Percentiles rank a stretch among this genome's conserved stretches.
These are phyloP conservation scores for Sisymbrium altissimum DNA, from an alignment of 345 rosid genomes.

Conservation along the genomic window DNA sequence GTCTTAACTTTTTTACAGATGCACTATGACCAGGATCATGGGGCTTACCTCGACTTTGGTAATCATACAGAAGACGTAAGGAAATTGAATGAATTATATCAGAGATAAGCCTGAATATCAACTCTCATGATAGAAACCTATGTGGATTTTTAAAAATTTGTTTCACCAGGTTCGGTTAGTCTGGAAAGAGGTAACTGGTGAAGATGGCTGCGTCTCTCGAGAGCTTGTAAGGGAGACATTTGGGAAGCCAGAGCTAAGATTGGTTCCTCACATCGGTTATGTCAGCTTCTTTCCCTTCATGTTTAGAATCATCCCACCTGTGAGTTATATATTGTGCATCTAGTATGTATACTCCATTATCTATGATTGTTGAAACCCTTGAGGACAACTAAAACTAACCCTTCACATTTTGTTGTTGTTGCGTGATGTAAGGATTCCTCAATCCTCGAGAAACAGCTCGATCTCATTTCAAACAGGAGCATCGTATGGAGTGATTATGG, in stretches of 20 bases:
- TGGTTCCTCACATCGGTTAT: slow-evolving; percentile 90
- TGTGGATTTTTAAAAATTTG: neutral
- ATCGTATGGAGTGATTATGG: slow-evolving; percentile 83
- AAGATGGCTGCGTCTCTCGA: slow-evolving; percentile 42
- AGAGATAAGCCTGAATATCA: neutral
- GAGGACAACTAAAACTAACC: neutral
- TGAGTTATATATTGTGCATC: slow-evolving; percentile 42
- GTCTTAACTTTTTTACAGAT: slow-evolving; percentile 43
- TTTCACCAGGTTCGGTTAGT: slow-evolving; percentile 63
- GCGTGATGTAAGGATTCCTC: slow-evolving; percentile 54
- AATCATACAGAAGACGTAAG: slow-evolving; percentile 86
- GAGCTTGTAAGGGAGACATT: slow-evolving; percentile 79
- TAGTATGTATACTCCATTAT: neutral
- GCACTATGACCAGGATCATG: slow-evolving; percentile 73
- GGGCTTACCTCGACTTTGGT: slow-evolving; percentile 88
- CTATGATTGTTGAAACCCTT: neutral
- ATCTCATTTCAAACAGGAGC: slow-evolving; percentile 70
- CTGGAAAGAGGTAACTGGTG: slow-evolving; percentile 58
- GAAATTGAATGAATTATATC: neutral
- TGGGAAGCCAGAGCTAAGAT: slow-evolving; percentile 59
- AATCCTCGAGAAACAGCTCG: slow-evolving; percentile 82
- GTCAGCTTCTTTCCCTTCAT: slow-evolving; percentile 97
- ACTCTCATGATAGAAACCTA: neutral
- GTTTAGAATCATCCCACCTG: slow-evolving; percentile 73
- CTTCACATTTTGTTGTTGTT: neutral